Evolutionary conservation across 805 yeast genomes (phyloP).

Genomic region (Ogataea nitratoaversa): DNA sequence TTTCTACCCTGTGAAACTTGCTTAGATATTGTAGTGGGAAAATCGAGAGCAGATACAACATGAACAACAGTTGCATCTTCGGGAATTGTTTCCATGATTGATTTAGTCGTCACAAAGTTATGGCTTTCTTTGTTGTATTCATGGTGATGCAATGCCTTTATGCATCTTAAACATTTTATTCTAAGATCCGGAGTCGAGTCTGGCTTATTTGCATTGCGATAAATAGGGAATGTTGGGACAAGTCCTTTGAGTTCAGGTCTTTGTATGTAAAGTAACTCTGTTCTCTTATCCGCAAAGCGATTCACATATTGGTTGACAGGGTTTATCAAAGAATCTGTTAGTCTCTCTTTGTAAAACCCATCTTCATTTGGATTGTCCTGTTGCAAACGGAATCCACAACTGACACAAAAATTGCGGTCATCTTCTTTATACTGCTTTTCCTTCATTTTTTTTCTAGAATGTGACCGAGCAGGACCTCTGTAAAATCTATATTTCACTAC

Average conservation of each 20-base stretch:
- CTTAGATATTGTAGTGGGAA: conserved; percentile 56
- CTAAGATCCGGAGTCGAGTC: conserved; percentile 4
- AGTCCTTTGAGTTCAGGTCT: conserved; percentile 6
- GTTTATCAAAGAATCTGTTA: conserved; percentile 3
- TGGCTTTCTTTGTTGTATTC: conserved; percentile 34
- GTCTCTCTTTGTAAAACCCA: conserved; percentile 40
- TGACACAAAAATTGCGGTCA: conserved; percentile 34
- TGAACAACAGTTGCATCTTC: conserved; percentile 46
- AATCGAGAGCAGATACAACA: conserved; percentile 64
- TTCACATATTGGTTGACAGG: conserved; percentile 2
- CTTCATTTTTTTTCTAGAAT: conserved; percentile 2
- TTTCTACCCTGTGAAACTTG: conserved; percentile 32
- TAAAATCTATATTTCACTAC: background rate
- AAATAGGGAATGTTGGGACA: conserved; percentile 3
- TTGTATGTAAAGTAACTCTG: conserved; percentile 2
- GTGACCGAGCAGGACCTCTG: background rate
- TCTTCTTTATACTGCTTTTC: background rate
- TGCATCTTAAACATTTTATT: conserved; percentile 52
- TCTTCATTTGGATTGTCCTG: conserved; percentile 28
- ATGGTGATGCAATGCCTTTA: conserved; percentile 44
- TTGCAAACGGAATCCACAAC: conserved; percentile 61
- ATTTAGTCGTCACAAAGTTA: conserved; percentile 26
- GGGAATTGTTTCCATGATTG: conserved; percentile 38
- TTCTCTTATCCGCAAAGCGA: background rate
- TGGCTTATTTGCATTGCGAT: background rate